Percentiles rank a stretch among this genome's conserved stretches.
Evolutionary conservation across 208 protist species (phyloP).

Genomic region (Perkinsela sp.): DNA sequence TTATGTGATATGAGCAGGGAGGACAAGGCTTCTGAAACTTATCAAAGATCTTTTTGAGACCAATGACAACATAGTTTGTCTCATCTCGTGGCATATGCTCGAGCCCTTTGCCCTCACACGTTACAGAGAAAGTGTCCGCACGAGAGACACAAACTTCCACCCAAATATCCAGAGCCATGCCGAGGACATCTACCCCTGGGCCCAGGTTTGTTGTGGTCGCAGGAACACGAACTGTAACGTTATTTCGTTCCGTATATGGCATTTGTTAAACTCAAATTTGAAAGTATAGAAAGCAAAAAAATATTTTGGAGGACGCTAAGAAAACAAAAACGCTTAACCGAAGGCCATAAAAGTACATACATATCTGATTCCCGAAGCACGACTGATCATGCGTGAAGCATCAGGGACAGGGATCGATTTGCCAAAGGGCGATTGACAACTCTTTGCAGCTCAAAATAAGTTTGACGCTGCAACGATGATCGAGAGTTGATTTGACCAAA

Average conservation of each 20-base stretch:
- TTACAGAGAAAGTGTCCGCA: constrained; percentile 29
- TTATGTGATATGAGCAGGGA: constrained; percentile 33
- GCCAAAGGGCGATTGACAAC: too few relatives aligned
- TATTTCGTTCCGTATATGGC: constrained; percentile 4
- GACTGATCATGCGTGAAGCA: too few relatives aligned
- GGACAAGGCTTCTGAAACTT: constrained; percentile 37
- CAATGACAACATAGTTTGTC: constrained; percentile 52
- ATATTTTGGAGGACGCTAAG: too few relatives aligned
- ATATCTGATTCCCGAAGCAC: too few relatives aligned
- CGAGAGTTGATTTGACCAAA: too few relatives aligned
- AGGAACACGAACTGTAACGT: constrained; percentile 46
- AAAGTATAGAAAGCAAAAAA: too few relatives aligned
- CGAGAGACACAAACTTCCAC: constrained; percentile 54
- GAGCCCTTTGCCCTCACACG: constrained; percentile 30
- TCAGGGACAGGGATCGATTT: too few relatives aligned
- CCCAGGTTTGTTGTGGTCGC: constrained; percentile 73
- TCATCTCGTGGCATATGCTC: constrained; percentile 22
- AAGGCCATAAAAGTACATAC: too few relatives aligned
- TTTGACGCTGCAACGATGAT: too few relatives aligned
- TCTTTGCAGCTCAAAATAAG: too few relatives aligned
- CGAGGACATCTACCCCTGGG: constrained; percentile 59
- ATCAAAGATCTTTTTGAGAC: constrained; percentile 28
- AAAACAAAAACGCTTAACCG: too few relatives aligned
- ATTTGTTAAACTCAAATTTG: too few relatives aligned
- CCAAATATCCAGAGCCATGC: constrained; percentile 64